These are phyloP conservation scores for Shiraia bambusicola DNA, from an alignment of 2,329 filamentous ascomycete genomes.

Conservation along the genomic window DNA sequence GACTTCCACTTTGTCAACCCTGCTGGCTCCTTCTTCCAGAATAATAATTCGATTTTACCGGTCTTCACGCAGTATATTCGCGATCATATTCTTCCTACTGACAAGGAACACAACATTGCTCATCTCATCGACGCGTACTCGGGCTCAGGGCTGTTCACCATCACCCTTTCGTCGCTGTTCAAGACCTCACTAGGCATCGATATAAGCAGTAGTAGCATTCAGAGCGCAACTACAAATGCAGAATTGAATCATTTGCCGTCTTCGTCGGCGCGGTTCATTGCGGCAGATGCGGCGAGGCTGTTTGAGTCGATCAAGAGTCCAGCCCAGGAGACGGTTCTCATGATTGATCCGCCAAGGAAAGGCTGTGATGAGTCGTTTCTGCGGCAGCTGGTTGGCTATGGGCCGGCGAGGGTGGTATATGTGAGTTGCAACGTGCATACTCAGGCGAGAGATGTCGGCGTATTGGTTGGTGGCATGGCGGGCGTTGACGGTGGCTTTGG, in stretches of 20 bases:
- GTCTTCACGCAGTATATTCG: slow-evolving; percentile 85
- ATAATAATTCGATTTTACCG: slow-evolving; percentile 97
- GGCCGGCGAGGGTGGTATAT: slow-evolving; percentile 80
- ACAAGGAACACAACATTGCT: slow-evolving; percentile 55
- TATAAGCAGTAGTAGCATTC: slow-evolving; percentile 77
- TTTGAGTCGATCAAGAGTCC: slow-evolving; percentile 76
- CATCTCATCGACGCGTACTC: slow-evolving; percentile 98
- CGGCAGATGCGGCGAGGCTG: slow-evolving; percentile 80
- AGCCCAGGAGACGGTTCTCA: slow-evolving; percentile 81
- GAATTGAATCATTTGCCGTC: slow-evolving; percentile 68
- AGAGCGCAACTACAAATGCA: slow-evolving; percentile 77
- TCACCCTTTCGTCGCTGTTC: slow-evolving; percentile 85
- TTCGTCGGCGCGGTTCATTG: slow-evolving; percentile 77
- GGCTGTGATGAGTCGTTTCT: slow-evolving; percentile 88
- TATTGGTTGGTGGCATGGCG: slow-evolving; percentile 72
- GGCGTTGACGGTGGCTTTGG: slow-evolving; percentile 41
- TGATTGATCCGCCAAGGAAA: slow-evolving; percentile 95
- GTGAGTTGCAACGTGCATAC: slow-evolving; percentile 98
- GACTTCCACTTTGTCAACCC: slow-evolving; percentile 85
- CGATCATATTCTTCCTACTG: slow-evolving; percentile 65
- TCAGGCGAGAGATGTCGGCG: slow-evolving; percentile 88
- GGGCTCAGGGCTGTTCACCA: slow-evolving; percentile 94
- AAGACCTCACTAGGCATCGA: slow-evolving; percentile 83
- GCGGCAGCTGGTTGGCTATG: slow-evolving; percentile 74
- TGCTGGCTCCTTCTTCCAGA: slow-evolving; percentile 96